These are phyloP conservation scores for Penicillium thymicola DNA, from an alignment of 2,329 filamentous ascomycete species.

Conservation along the genomic window DNA sequence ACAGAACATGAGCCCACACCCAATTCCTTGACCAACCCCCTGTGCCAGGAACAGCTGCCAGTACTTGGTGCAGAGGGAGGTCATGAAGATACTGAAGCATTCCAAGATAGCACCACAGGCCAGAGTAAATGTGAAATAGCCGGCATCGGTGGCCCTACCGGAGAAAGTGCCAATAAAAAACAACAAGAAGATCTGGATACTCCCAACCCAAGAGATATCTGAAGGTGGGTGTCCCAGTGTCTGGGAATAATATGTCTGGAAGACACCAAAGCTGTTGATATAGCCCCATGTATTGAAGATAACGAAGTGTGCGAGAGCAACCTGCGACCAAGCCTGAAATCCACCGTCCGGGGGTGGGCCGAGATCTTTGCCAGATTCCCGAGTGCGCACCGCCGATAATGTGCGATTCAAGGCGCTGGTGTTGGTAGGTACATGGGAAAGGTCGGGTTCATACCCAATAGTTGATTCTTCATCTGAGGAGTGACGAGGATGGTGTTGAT, in stretches of 20 bases:
- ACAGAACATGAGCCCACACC: slow-evolving; percentile 54
- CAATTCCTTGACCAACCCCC: slow-evolving; percentile 57
- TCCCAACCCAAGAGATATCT: slow-evolving; percentile 53
- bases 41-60: slow-evolving; percentile 52
- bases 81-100: slow-evolving; percentile 52
- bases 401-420: slow-evolving; percentile 30
- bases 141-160: slow-evolving; percentile 52
- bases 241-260: slow-evolving; percentile 53
- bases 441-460: not conserved
- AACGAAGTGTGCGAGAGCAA: slow-evolving; percentile 51
- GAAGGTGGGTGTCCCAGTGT: slow-evolving; percentile 43
- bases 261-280: slow-evolving; percentile 55
- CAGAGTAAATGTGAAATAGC: slow-evolving; percentile 48
- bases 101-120: slow-evolving; percentile 45
- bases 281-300: slow-evolving; percentile 58
- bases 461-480: slow-evolving; percentile 7
- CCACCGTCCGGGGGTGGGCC: slow-evolving; percentile 51
- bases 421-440: slow-evolving; percentile 25
- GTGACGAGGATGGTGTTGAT: not conserved
- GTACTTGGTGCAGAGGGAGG: slow-evolving; percentile 46
- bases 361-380: slow-evolving; percentile 35
- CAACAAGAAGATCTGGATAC: slow-evolving; percentile 50
- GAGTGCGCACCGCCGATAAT: slow-evolving; percentile 37
- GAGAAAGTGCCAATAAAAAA: slow-evolving; percentile 52
- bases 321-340: slow-evolving; percentile 55